Evolutionary conservation across 192 early-diverging fungal genomes (phyloP), one percentile per base, ranked within the genome.

Genomic region (Backusella mclennaniae): DNA sequence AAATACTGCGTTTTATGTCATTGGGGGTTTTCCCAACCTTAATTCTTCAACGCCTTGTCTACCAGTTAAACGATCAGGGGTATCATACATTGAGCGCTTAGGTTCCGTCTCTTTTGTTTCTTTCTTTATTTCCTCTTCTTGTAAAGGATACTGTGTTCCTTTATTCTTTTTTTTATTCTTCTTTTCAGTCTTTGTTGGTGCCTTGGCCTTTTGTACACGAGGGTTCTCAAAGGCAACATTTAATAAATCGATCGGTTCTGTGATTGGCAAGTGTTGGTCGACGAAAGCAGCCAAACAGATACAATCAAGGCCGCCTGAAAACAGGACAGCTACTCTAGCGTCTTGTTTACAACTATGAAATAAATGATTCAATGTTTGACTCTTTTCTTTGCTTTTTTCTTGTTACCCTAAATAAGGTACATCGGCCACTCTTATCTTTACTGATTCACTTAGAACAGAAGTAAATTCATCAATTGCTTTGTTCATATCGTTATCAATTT

Each of bases 221-320:
- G 96, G 96, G 76, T 98, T 99, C 68, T 98, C 96, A 79, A 99
- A 99, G 21, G 94, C 93, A 23, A 99, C 96, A 85, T 99, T 99
- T 46, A 99, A 83, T 19, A 99, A 84, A 77, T 99, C 96, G 53
- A 97, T 96, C 0, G 94, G 87, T 77, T 95, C 94, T 2, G 85
- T 79, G 0, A 76, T 46, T 1, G 95, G 93, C 6, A 98, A 80
- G 53, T 93, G 87, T 31, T 73, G 81, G 76, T 96, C 85, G 4
- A 92, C 90, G 6, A 99, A 85, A 0, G 94, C 96, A 0, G 97
- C 96, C 12, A 99, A 84, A 21, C 88, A 87, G 35, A 94, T 93
- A 87, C 97, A 99, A 83, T 99, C 97, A 9, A 99, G 78, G 17
- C 97, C 97, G 21, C 97, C 97, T 1, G 96, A 98, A 75, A 99